A percentile compares a stretch with the other conserved stretches of the same genome.
Evolutionary conservation across 495 filamentous ascomycete genomes (phyloP).

Genomic region (Margaritispora aquatica): DNA sequence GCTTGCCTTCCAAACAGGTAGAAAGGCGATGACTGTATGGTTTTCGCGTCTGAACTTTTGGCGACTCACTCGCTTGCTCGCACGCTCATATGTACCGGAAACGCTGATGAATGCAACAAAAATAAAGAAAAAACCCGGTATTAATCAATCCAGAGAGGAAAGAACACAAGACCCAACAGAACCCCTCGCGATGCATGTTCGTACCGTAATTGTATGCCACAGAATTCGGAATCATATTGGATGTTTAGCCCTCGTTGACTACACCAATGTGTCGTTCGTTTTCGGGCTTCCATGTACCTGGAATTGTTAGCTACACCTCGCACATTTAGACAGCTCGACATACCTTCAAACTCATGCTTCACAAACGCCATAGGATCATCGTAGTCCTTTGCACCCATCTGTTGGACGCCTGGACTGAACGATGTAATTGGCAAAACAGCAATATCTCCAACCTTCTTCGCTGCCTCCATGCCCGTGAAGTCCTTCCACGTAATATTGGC

Average conservation of each 20-base stretch:
- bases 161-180: background rate
- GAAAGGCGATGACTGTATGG: too few relatives aligned
- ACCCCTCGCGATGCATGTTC: background rate
- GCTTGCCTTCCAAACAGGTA: too few relatives aligned
- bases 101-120: background rate
- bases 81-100: background rate
- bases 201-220: too few relatives aligned
- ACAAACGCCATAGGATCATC: constrained; percentile 98
- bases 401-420: constrained; percentile 90
- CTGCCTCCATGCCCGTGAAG: constrained; percentile 76
- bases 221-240: too few relatives aligned
- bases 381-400: constrained; percentile 86
- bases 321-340: background rate
- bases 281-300: constrained; percentile 79
- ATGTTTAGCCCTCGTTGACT: background rate
- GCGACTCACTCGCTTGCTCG: background rate
- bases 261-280: constrained; percentile 52
- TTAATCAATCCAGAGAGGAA: background rate
- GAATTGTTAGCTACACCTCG: background rate
- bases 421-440: constrained; percentile 91
- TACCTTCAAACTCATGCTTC: constrained; percentile 95
- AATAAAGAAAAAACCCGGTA: background rate
- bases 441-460: constrained; percentile 91
- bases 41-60: too few relatives aligned
- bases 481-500: constrained; percentile 78